Evolutionary conservation across 306 rosid genomes (phyloP).

Genomic region (Pueraria montana): DNA sequence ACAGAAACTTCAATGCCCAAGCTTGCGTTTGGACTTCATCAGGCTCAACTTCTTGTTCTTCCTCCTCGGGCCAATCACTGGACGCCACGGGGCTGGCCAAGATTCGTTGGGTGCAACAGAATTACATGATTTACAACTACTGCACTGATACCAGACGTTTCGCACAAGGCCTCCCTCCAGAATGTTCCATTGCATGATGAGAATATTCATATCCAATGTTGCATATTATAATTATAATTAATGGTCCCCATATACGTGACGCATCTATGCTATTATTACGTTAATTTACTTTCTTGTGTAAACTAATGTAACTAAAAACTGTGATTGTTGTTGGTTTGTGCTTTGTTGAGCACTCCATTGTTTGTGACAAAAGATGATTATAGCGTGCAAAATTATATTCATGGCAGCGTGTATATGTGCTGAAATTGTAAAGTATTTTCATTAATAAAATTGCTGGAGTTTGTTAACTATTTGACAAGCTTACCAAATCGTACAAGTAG

Average conservation of each 20-base stretch:
- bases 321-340: neutral
- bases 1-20: conserved; percentile 57
- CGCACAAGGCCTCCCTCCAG: conserved; percentile 55
- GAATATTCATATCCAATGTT: neutral
- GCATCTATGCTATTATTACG: neutral
- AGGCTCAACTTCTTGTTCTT: conserved; percentile 46
- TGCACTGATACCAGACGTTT: conserved; percentile 62
- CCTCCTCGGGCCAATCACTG: conserved; percentile 44
- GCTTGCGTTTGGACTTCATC: conserved; percentile 59
- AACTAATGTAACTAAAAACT: neutral
- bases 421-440: conserved; percentile 28
- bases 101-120: conserved; percentile 56
- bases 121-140: conserved; percentile 67
- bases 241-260: neutral
- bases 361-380: neutral
- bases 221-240: neutral
- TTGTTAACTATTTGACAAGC: no score
- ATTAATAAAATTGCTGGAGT: conserved; percentile 3
- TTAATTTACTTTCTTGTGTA: neutral
- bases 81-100: conserved; percentile 53
- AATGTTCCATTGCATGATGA: conserved; percentile 49
- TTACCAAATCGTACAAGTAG: no score
- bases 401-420: neutral
- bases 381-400: neutral
- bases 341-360: conserved; percentile 26